phyloP scores from a whole-genome alignment of 768 basidiomycete genomes.

The Pleurotus citrinopileatus region DNA sequence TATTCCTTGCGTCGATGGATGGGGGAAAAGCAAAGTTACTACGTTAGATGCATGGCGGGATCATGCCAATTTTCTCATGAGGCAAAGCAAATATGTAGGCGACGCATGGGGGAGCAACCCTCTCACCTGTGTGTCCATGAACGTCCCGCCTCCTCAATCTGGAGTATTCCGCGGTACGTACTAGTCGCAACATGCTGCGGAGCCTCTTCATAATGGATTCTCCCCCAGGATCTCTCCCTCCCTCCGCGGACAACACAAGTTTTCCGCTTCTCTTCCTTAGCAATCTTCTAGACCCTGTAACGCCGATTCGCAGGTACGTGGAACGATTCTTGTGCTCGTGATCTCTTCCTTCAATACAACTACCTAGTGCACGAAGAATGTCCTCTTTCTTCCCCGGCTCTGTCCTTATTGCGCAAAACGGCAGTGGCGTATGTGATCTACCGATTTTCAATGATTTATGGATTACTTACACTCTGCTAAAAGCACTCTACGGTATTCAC shows the following conservation, averaged over 20 bases:
- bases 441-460: background rate
- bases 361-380: conserved; percentile 35
- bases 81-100: background rate
- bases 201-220: background rate
- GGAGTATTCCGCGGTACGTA: background rate
- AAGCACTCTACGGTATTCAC: conserved; percentile 19
- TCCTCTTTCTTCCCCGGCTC: conserved; percentile 31
- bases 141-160: background rate
- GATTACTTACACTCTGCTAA: background rate
- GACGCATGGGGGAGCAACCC: background rate
- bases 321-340: background rate
- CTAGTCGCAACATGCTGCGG: background rate
- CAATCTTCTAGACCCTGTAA: conserved; percentile 27
- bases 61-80: background rate
- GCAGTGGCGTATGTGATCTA: conserved; percentile 30
- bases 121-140: background rate
- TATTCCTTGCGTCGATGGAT: background rate
- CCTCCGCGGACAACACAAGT: conserved; percentile 34
- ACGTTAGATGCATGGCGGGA: background rate
- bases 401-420: conserved; percentile 40
- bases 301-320: conserved; percentile 11
- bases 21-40: background rate
- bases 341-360: background rate
- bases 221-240: conserved; percentile 8
- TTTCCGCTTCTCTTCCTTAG: conserved; percentile 37